phyloP scores from a whole-genome alignment of 495 filamentous ascomycete genomes.

The Penicillium bovifimosum region DNA sequence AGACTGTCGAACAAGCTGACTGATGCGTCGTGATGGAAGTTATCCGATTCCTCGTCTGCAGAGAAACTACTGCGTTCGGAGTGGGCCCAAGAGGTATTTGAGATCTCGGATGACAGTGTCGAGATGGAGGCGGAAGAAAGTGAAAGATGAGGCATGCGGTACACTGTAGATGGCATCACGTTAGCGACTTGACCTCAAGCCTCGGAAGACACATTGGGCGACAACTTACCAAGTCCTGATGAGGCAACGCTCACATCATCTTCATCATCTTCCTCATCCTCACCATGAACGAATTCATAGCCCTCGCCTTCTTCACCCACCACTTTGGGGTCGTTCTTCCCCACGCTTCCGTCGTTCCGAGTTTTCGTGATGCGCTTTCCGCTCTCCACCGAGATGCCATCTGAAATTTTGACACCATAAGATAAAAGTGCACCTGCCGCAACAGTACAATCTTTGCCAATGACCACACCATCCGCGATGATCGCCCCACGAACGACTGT shows the following conservation, averaged over 20 bases:
- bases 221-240: conserved; percentile 45
- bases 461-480: conserved; percentile 60
- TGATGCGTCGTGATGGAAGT: conserved; percentile 85
- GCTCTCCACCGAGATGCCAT: conserved; percentile 48
- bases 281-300: conserved; percentile 44
- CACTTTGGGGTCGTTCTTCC: conserved; percentile 44
- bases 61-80: conserved; percentile 53
- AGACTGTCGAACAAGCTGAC: conserved; percentile 79
- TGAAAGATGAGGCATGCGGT: conserved; percentile 61
- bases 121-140: conserved; percentile 77
- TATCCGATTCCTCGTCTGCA: conserved; percentile 54
- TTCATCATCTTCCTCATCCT: conserved; percentile 43
- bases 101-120: conserved; percentile 52
- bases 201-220: conserved; percentile 8
- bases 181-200: conserved; percentile 16
- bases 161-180: conserved; percentile 46
- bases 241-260: conserved; percentile 40
- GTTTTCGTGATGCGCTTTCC: conserved; percentile 52
- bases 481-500: conserved; percentile 66
- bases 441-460: conserved; percentile 67
- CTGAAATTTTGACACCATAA: conserved; percentile 65
- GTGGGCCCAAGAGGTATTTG: conserved; percentile 40
- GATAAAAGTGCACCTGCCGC: conserved; percentile 73
- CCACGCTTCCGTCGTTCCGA: conserved; percentile 41
- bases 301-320: conserved; percentile 44